Evolutionary conservation across 2,329 filamentous ascomycete genomes (phyloP).

Genomic region (Ceratocystis lukuohia): DNA sequence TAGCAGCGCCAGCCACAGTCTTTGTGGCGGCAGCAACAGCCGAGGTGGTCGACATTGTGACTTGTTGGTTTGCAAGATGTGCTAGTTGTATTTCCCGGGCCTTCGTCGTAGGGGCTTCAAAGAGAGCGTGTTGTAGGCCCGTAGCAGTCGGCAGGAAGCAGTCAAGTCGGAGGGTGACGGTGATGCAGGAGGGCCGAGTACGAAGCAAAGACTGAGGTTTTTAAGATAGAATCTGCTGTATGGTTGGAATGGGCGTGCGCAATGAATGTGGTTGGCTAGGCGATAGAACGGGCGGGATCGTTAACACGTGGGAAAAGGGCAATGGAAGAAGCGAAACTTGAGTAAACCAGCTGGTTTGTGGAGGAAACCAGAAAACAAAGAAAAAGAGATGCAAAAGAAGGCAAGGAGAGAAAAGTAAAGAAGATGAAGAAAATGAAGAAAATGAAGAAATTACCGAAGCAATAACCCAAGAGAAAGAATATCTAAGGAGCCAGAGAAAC

Average conservation of each 20-base stretch:
- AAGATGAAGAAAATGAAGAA: not conserved
- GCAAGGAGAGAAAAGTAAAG: constrained; percentile 2
- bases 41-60: constrained; percentile 13
- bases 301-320: not conserved
- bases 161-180: not conserved
- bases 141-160: not conserved
- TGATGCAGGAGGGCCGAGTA: not conserved
- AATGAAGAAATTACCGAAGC: constrained; percentile 13
- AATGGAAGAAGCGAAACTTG: not conserved
- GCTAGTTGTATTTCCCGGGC: not conserved
- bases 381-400: not conserved
- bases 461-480: constrained; percentile 14
- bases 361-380: not conserved
- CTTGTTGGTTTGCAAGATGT: not conserved
- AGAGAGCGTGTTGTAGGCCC: not conserved
- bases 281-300: not conserved
- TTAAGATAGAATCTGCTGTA: not conserved
- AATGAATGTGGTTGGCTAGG: not conserved
- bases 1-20: constrained; percentile 8
- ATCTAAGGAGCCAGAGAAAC: constrained; percentile 2
- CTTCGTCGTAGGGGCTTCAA: not conserved
- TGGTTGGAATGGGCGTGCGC: not conserved
- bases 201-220: not conserved
- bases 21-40: not conserved
- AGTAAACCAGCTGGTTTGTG: constrained; percentile 7